phyloP scores from a whole-genome alignment of 805 yeast genomes.

The Myxozyma lipomycoides region DNA sequence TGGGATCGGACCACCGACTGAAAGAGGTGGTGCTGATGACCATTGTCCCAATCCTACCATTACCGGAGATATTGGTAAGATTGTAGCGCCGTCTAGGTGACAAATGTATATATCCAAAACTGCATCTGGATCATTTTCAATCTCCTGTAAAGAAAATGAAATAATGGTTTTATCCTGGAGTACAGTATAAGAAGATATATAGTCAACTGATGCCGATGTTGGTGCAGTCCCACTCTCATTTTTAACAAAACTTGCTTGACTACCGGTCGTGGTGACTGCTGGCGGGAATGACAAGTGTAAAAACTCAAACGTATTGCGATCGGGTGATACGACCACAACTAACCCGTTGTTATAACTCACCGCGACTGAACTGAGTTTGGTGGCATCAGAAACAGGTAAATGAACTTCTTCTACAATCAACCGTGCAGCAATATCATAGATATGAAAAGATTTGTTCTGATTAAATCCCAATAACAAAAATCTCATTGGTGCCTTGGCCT shows the following conservation, averaged over 20 bases:
- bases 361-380: conserved; percentile 3
- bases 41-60: conserved; percentile 15
- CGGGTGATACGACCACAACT: conserved; percentile 20
- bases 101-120: conserved; percentile 21
- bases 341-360: conserved; percentile 12
- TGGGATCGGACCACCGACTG: background rate
- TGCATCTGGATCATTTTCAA: conserved; percentile 6
- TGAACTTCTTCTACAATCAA: conserved; percentile 19
- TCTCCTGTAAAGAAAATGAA: conserved; percentile 18
- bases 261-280: background rate
- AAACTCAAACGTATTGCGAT: conserved; percentile 16
- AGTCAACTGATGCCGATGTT: conserved; percentile 13
- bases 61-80: conserved; percentile 11
- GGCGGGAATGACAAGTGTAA: conserved; percentile 15
- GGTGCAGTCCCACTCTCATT: background rate
- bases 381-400: conserved; percentile 9
- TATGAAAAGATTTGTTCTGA: conserved; percentile 25
- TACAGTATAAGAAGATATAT: conserved; percentile 8
- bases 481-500: conserved; percentile 20
- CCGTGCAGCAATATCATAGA: conserved; percentile 16
- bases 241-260: conserved; percentile 17
- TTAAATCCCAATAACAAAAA: conserved; percentile 23
- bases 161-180: conserved; percentile 5
- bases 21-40: conserved; percentile 6
- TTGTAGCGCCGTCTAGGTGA: conserved; percentile 21